Conservation (phyloP, 176 grass and related monocot genomes). For the Phoenix dactylifera region DNA sequence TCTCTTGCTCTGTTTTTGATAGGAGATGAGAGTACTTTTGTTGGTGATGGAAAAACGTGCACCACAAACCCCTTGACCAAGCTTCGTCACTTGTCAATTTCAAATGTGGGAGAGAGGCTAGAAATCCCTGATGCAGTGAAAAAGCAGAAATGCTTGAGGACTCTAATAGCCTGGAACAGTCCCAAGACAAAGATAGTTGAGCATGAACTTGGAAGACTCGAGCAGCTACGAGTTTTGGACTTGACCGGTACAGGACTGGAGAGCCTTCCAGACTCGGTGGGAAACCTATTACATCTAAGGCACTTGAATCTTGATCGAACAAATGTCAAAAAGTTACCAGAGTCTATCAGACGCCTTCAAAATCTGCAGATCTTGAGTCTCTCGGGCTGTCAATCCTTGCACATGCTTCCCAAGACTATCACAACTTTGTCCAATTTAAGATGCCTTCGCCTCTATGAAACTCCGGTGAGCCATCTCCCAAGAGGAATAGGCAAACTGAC, state of each 20-base stretch:
- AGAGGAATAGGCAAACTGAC: no score
- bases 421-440: constrained; percentile 15
- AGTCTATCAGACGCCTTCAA: constrained; percentile 7
- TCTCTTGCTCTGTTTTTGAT: constrained; percentile 42
- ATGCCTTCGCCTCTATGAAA: background rate
- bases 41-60: constrained; percentile 30
- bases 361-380: constrained; percentile 26
- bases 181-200: constrained; percentile 47
- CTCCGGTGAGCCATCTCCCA: no score
- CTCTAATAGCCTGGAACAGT: constrained; percentile 51
- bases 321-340: constrained; percentile 45
- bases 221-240: no score
- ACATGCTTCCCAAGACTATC: constrained; percentile 10
- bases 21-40: constrained; percentile 56
- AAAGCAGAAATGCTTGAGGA: constrained; percentile 62
- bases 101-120: constrained; percentile 36
- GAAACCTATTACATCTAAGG: constrained; percentile 61
- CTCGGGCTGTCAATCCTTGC: background rate
- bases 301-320: constrained; percentile 76
- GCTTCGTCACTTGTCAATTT: constrained; percentile 43
- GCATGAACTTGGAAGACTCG: background rate
- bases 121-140: constrained; percentile 47
- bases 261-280: constrained; percentile 42
- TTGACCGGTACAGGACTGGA: background rate
- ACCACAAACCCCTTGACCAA: constrained; percentile 37